These are phyloP conservation scores for Coprinopsis strossmayeri DNA, from an alignment of 768 basidiomycete species.

Conservation along the genomic window DNA sequence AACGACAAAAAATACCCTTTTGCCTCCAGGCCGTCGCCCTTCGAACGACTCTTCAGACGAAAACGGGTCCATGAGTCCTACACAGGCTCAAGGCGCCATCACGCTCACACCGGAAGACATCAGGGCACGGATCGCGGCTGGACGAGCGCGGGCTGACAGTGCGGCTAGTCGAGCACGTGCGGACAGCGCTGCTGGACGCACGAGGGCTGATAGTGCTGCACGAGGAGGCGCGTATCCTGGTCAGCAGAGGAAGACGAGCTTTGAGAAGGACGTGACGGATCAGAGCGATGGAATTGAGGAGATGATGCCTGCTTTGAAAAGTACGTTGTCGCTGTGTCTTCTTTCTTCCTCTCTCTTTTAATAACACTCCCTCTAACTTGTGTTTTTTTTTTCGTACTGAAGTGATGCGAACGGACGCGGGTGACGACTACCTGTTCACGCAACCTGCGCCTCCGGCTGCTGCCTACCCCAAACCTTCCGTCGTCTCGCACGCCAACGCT, in stretches of 20 bases:
- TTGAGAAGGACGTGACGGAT: conserved; percentile 7
- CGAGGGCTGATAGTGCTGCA: conserved; percentile 18
- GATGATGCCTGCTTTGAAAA: conserved; percentile 50
- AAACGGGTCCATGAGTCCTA: conserved; percentile 23
- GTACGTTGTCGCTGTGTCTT: not conserved
- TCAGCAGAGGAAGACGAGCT: conserved; percentile 1
- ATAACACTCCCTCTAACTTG: not conserved
- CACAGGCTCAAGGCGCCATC: conserved; percentile 34
- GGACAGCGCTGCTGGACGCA: not conserved
- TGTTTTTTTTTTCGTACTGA: not conserved
- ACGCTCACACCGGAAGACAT: conserved; percentile 59
- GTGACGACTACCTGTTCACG: conserved; percentile 42
- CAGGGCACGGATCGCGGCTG: conserved; percentile 38
- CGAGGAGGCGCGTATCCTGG: no score
- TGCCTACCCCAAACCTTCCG: conserved; percentile 9
- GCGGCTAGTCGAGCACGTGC: conserved; percentile 20
- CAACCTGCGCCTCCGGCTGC: conserved; percentile 15
- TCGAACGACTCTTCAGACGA: conserved; percentile 14
- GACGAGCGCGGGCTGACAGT: conserved; percentile 10
- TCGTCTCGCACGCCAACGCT: not conserved
- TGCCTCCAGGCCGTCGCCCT: no score
- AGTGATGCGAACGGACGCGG: conserved; percentile 66
- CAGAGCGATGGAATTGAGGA: conserved; percentile 38
- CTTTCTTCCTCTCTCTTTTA: not conserved
- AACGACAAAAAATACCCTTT: no score